Base-by-base conservation (phyloP, 345 rosid species). In the Rhizophora apiculata region DNA sequence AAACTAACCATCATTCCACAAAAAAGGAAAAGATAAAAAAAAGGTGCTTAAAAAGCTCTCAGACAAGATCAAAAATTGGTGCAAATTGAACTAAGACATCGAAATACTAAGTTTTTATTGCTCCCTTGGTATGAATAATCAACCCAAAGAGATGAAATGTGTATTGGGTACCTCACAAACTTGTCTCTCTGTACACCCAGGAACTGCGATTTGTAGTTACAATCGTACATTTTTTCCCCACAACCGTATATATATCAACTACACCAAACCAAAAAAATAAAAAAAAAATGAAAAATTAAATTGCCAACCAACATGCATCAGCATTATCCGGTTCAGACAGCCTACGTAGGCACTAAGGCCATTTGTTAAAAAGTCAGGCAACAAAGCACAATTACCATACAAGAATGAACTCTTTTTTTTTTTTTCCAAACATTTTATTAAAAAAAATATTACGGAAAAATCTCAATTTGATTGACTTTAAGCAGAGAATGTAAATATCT, bases 161-260 rank as follows among this genome's bases (percentile, higher is more conserved):
- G 36, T 63, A 22, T 27, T 53, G 13, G 15, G 37, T 82, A 93
- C 98, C 98, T 91, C 53, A 84, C 89, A 80, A 94, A 94, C 82
- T 91, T 94, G 81, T 94, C 96, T 61, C 80, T 78, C 63, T 85
- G 97, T 61, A 88, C 89, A 83, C 83, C 81, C 78, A 87, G 73
- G 59, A 82, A 89, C 55, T 86, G 87, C n/a, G 91, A 80, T 82
- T 84, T 94, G 72, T 73, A 76, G 78, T 76, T 84, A 75, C 83
- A 76, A 70, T 85, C 96, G 56, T 87, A 82, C 97, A 94, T 91
- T 73, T 82, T 86, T 61, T 78, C 72, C 63, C 37, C 78, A 77
- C 81, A 82, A 76, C 79, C 78, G 74, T 5, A 37, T 11, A 21
- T 58, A 84, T 69, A 60, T 62, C 73, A 72, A 82, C 92, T 91